Percentiles rank a stretch among this genome's conserved stretches.
phyloP scores from a whole-genome alignment of 768 basidiomycete species.

The Termitomyces sp. region DNA sequence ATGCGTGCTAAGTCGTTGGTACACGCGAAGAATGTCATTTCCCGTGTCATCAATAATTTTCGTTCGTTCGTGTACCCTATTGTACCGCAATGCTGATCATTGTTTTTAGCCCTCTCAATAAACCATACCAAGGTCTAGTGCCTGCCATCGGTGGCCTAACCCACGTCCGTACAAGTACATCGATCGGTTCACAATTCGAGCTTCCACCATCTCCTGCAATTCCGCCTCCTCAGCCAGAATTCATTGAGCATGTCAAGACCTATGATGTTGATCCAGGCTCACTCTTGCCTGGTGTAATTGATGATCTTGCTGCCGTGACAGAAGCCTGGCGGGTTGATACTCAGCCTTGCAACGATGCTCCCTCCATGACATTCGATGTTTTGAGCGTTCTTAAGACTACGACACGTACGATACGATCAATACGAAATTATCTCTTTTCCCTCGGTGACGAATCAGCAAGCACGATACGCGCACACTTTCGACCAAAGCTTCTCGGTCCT shows the following conservation, averaged over 20 bases:
- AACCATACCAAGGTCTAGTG: conserved; percentile 56
- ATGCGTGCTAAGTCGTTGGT: background rate
- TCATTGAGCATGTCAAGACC: conserved; percentile 54
- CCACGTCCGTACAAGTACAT: conserved; percentile 36
- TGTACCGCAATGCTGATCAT: conserved; percentile 6
- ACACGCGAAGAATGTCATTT: background rate
- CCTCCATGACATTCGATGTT: conserved; percentile 41
- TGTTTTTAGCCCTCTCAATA: conserved; percentile 32
- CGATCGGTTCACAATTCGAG: conserved; percentile 43
- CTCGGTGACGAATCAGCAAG: conserved; percentile 71
- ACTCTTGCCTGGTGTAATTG: conserved; percentile 69
- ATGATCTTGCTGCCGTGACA: conserved; percentile 65
- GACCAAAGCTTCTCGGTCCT: conserved; percentile 39
- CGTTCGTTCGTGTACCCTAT: background rate
- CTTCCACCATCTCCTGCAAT: conserved; percentile 67
- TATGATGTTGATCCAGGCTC: conserved; percentile 73
- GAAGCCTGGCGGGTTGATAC: conserved; percentile 52
- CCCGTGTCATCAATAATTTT: background rate
- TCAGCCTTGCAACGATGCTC: conserved; percentile 13
- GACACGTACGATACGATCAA: conserved; percentile 74
- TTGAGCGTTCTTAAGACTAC: conserved; percentile 71
- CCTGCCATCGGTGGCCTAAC: conserved; percentile 67
- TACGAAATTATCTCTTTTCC: conserved; percentile 77
- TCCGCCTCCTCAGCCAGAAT: conserved; percentile 39
- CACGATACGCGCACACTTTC: conserved; percentile 51